Base-by-base conservation (phyloP, 352 stramenopile species). In the Phytopythium sindhum region DNA sequence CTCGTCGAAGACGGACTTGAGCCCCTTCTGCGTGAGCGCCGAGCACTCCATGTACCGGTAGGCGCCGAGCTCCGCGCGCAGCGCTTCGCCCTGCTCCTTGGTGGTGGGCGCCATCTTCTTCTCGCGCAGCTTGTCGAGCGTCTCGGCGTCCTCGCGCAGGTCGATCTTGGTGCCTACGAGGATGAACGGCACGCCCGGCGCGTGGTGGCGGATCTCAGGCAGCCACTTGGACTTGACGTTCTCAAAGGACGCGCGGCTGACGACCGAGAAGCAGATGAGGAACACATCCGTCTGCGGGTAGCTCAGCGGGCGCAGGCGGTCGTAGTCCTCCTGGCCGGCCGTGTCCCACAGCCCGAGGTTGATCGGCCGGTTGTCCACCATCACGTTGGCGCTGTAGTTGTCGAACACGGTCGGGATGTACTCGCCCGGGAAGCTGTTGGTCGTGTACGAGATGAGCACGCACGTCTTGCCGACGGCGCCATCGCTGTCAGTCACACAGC, bases 211-310 rank as follows among this genome's bases (percentile, higher is more conserved):
- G 66, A 97, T 95, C 70, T 97, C 91, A 1, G 89, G 89, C 33
- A 93, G 76, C 91, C 90, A 97, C 69, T 98, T 99, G 67, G 88
- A 91, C 68, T 93, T 93, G 47, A 98, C 91, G 72, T 99, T 98
- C 66, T 98, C 94, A 71, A 98, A 98, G 11, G 89, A 15, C 23
- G 12, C 68, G 15, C 58, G 89, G 80, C 81, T 96, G 42, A 97
- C 91, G 64, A 98, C 91, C 28, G 91, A 96, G 73, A 98, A 99
- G 70, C 95, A 98, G 65, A 99, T 91, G 31, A 99, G 80, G 62
- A 99, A 99, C 21, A 98, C 93, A 63, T 99, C 93, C 23, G 96
- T 99, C 74, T 98, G 90, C 15, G 95, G 95, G 77, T 99, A 99
- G 61, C 88, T 98, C 50, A 99, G 75, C 55, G 95, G 94, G 35